Evolutionary conservation across 805 yeast genomes (phyloP), one percentile per base, ranked within the genome.

Genomic region (Cyberlindnera mississippiensis): DNA sequence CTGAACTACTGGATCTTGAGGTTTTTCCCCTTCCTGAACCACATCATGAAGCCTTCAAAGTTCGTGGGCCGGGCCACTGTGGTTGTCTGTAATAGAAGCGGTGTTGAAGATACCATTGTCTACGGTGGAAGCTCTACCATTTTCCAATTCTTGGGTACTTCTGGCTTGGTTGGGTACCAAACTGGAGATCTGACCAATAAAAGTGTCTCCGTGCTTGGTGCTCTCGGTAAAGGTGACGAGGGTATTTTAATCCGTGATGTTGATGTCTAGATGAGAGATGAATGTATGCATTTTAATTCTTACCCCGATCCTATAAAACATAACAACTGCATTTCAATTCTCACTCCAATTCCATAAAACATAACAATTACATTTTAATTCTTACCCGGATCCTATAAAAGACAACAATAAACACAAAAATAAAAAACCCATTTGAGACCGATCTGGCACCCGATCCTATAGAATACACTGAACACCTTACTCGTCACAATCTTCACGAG

Each of bases 1-100:
- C 57, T 85, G 11, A 67, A 80, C 52, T 89, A 86, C 62, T 89
- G 96, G 95, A 67, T 85, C 4, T 52, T 77, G 27, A 64, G 97
- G 33, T 73, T 85, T 52, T 67, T 74, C 52, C 95, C 93, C 2
- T 75, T 79, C 44, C 57, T 80, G 51, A 62, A 62, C 35, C 73
- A 71, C 52, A 16, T 32, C 4, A 31, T 40, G 40, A 55, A 40
- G 24, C 41, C 35, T 1, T 12, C 33, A 1, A 44, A 32, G 7
- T 40, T 37, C 30, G n/a, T 52, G 11, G 44, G 40, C 14, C 59
- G 57, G 20, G 61, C 67, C 0, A 58, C 68, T 1, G 55, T 82
- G 11, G 73, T 82, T 0, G 56, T 79, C 6, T 78, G 88, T 51
- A 88, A 89, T 57, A 67, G 97, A 48, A 66, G 76, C 9, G 97